Conservation (phyloP, 768 basidiomycete genomes). For the Suillus subluteus region DNA sequence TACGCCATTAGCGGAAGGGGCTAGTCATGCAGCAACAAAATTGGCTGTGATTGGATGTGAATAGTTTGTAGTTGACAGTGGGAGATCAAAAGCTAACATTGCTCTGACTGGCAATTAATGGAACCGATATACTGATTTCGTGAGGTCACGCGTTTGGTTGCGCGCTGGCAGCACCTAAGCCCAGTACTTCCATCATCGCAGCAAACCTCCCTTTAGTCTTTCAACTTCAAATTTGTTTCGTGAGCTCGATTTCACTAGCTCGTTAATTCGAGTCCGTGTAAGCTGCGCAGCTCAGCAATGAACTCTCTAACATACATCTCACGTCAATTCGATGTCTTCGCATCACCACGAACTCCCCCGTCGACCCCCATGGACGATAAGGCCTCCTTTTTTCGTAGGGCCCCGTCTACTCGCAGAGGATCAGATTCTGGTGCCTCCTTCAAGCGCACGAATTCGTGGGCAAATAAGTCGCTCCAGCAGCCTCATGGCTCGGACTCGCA, state of each 20-base stretch:
- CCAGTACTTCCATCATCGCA: slow-evolving; percentile 2
- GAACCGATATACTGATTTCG: not conserved
- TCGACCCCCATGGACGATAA: slow-evolving; percentile 53
- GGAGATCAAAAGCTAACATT: not conserved
- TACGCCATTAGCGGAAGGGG: not conserved
- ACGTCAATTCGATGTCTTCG: slow-evolving; percentile 79
- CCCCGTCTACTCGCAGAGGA: slow-evolving; percentile 28
- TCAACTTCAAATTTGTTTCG: not conserved
- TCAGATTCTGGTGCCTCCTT: slow-evolving; percentile 35
- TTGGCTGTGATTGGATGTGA: slow-evolving; percentile 2
- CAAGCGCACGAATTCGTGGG: slow-evolving; percentile 60
- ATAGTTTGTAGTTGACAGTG: not conserved
- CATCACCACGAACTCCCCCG: slow-evolving; percentile 60
- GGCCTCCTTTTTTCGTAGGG: slow-evolving; percentile 32
- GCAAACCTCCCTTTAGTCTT: not conserved
- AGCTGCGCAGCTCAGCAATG: slow-evolving; percentile 45
- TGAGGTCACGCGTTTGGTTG: slow-evolving; percentile 13
- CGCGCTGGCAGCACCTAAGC: slow-evolving; percentile 2
- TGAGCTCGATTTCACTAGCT: slow-evolving; percentile 2
- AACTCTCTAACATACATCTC: slow-evolving; percentile 84
- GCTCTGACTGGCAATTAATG: not conserved
- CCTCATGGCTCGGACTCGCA: slow-evolving; percentile 30
- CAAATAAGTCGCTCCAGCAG: slow-evolving; percentile 55
- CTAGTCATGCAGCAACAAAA: not conserved
- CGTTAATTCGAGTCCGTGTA: slow-evolving; percentile 10